Evolutionary conservation across 139 green algal species (phyloP).

Genomic region (Chlorokybus atmophyticus): DNA sequence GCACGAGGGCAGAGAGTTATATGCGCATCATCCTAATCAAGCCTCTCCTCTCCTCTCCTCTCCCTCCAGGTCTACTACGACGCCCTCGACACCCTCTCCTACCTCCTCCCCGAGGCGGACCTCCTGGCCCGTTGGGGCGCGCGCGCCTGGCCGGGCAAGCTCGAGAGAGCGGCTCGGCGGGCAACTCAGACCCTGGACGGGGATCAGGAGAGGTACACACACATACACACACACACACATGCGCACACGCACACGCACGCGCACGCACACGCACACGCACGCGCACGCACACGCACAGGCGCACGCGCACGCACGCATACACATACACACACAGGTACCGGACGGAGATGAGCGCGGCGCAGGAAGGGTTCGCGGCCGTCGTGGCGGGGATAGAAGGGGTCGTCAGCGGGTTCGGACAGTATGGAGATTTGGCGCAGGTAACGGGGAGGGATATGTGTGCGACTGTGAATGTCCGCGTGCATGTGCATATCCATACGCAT

Average conservation of each 20-base stretch:
- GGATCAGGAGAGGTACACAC: constrained; percentile 8
- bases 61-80: constrained; percentile 51
- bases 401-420: constrained; percentile 24
- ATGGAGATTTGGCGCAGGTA: constrained; percentile 40
- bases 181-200: constrained; percentile 1
- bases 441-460: too few relatives aligned
- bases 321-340: too few relatives aligned
- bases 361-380: constrained; percentile 43
- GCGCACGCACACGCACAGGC: too few relatives aligned
- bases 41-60: too few relatives aligned
- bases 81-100: constrained; percentile 29
- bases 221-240: too few relatives aligned
- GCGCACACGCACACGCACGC: too few relatives aligned
- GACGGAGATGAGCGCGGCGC: constrained; percentile 46
- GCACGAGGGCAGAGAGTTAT: too few relatives aligned
- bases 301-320: too few relatives aligned
- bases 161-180: constrained; percentile 1
- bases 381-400: constrained; percentile 14
- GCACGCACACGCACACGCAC: too few relatives aligned
- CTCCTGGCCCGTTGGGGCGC: constrained; percentile 3
- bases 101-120: constrained; percentile 17
- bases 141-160: background rate
- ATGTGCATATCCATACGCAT: too few relatives aligned
- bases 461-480: too few relatives aligned
- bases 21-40: too few relatives aligned